These are phyloP conservation scores for Candida fluviatilis DNA, from an alignment of 805 yeast species.

Conservation along the genomic window DNA sequence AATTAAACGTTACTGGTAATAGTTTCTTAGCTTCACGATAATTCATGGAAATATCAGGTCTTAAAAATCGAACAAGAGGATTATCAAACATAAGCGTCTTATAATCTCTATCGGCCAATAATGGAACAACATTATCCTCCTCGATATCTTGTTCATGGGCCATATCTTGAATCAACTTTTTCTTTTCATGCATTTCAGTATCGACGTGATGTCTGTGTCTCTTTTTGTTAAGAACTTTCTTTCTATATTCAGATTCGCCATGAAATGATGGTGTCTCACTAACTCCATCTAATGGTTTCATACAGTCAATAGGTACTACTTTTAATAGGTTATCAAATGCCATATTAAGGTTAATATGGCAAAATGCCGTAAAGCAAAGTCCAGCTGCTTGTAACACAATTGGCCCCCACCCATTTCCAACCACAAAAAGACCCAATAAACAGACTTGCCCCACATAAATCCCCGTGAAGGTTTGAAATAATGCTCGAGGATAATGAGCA, in stretches of 20 bases:
- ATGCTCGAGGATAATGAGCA: conserved; percentile 78
- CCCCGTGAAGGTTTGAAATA: conserved; percentile 86
- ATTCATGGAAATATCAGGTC: conserved; percentile 59
- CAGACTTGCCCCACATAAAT: conserved; percentile 84
- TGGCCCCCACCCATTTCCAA: conserved; percentile 96
- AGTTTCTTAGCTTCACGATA: conserved; percentile 29
- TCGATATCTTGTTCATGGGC: conserved; percentile 10
- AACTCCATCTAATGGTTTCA: conserved; percentile 74
- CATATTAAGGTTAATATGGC: conserved; percentile 57
- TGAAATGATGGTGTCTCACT: conserved; percentile 56
- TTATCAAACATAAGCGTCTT: conserved; percentile 31
- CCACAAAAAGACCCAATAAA: conserved; percentile 79
- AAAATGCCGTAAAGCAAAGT: conserved; percentile 59
- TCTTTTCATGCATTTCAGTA: conserved; percentile 10
- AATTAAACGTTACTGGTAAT: conserved; percentile 32
- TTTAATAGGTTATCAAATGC: conserved; percentile 64
- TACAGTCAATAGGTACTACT: conserved; percentile 63
- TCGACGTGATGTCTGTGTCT: conserved; percentile 5
- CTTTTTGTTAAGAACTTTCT: conserved; percentile 24
- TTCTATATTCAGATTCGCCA: conserved; percentile 30
- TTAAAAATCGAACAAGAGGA: conserved; percentile 45
- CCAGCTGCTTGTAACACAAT: conserved; percentile 69
- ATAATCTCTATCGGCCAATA: conserved; percentile 66
- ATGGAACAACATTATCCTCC: conserved; percentile 37
- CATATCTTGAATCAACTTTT: conserved; percentile 18